Conservation (phyloP, 176 grass and related monocot genomes). For the Tillandsia leiboldiana region DNA sequence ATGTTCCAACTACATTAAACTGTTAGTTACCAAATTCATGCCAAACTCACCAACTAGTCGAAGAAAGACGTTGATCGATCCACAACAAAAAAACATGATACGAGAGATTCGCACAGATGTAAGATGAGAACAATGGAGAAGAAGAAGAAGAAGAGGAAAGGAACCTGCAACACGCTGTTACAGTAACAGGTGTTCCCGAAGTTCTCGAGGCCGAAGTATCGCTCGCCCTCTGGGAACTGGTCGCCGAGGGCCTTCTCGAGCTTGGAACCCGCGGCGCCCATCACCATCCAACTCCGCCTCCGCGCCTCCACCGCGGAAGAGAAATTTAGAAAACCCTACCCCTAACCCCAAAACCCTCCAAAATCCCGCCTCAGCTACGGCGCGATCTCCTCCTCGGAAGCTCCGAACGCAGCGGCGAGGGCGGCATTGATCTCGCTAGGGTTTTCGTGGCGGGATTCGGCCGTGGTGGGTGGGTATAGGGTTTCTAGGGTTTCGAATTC, state of each 20-base stretch:
- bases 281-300: slow-evolving; percentile 14
- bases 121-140: too few species aligned
- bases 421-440: not conserved
- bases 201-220: slow-evolving; percentile 18
- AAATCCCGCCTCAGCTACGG: not conserved
- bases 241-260: slow-evolving; percentile 22
- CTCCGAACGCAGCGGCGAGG: too few species aligned
- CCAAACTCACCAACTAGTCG: too few species aligned
- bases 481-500: not conserved
- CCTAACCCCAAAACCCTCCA: not conserved
- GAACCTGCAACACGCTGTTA: slow-evolving; percentile 19
- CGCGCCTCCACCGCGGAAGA: not conserved
- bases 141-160: not conserved
- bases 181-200: slow-evolving; percentile 17
- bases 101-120: too few species aligned
- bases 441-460: not conserved
- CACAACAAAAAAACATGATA: too few species aligned
- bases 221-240: slow-evolving; percentile 20
- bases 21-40: too few species aligned
- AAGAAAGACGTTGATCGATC: too few species aligned
- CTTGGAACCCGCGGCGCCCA: slow-evolving; percentile 18
- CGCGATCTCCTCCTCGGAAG: too few species aligned
- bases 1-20: too few species aligned
- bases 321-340: not conserved
- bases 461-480: too few species aligned